Evolutionary conservation across 495 filamentous ascomycete species (phyloP).

Genomic region (Lasiosphaeria hispida): DNA sequence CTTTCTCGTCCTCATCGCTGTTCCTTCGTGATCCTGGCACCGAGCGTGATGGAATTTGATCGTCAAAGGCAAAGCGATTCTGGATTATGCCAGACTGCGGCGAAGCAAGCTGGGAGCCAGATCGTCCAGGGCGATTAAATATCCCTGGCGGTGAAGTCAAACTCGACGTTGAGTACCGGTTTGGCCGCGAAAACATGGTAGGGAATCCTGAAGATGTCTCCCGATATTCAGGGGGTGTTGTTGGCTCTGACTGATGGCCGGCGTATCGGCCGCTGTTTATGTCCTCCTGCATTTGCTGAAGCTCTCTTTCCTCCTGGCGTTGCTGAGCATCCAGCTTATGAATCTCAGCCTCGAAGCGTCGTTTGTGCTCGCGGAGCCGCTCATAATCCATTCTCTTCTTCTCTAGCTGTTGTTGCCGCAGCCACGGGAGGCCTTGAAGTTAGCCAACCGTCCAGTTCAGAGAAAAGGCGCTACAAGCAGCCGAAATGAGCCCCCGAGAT

Average conservation of each 20-base stretch:
- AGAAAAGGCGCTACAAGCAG: not conserved
- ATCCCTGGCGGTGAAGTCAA: conserved; percentile 76
- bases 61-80: conserved; percentile 50
- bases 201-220: conserved; percentile 66
- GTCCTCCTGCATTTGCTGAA: conserved; percentile 76
- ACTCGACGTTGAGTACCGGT: conserved; percentile 79
- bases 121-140: conserved; percentile 68
- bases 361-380: conserved; percentile 76
- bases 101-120: conserved; percentile 67
- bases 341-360: conserved; percentile 84
- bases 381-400: conserved; percentile 90
- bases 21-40: conserved; percentile 83
- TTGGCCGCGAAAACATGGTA: conserved; percentile 69
- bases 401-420: conserved; percentile 63
- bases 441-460: conserved; percentile 15
- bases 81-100: conserved; percentile 54
- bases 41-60: conserved; percentile 70
- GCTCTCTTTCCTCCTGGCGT: conserved; percentile 74
- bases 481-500: not conserved
- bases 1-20: conserved; percentile 74
- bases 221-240: conserved; percentile 92
- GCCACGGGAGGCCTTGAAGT: conserved; percentile 12
- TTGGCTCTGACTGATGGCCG: conserved; percentile 86
- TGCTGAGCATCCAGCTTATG: conserved; percentile 79
- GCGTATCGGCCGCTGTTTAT: conserved; percentile 48